These are phyloP conservation scores for Cercospora citrullina DNA, from an alignment of 2,329 filamentous ascomycete genomes.

Conservation along the genomic window DNA sequence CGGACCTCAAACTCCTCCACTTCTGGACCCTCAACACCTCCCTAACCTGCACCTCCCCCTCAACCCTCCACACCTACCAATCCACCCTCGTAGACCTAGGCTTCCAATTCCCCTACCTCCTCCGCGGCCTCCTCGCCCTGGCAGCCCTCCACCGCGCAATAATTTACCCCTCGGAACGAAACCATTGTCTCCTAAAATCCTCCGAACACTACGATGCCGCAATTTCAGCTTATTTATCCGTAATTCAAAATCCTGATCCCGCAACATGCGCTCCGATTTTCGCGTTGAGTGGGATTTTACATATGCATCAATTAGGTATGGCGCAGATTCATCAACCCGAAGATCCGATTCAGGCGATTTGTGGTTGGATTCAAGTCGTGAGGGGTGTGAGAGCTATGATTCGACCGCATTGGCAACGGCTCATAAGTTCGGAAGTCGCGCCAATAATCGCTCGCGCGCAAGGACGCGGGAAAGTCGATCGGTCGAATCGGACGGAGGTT, in stretches of 20 bases:
- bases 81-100: slow-evolving; percentile 22
- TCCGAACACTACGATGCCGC: slow-evolving; percentile 21
- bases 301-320: slow-evolving; percentile 20
- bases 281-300: slow-evolving; percentile 14
- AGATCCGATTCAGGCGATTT: slow-evolving; percentile 19
- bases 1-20: slow-evolving; percentile 27
- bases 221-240: slow-evolving; percentile 15
- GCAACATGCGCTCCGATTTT: slow-evolving; percentile 21
- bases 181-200: slow-evolving; percentile 16
- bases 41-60: slow-evolving; percentile 3
- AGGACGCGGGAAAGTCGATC: not conserved
- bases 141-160: slow-evolving; percentile 27
- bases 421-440: slow-evolving; percentile 21
- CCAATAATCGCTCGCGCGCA: slow-evolving; percentile 6
- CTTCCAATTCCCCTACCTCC: slow-evolving; percentile 27
- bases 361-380: slow-evolving; percentile 21
- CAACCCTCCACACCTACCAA: slow-evolving; percentile 21
- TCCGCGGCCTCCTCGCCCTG: slow-evolving; percentile 28
- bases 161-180: slow-evolving; percentile 19
- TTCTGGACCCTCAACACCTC: slow-evolving; percentile 25
- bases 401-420: slow-evolving; percentile 17
- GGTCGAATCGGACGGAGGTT: slow-evolving; percentile 7
- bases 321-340: slow-evolving; percentile 17
- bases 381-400: slow-evolving; percentile 18
- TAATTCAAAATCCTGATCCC: slow-evolving; percentile 15